Evolutionary conservation across 2,329 filamentous ascomycete species (phyloP), one percentile per base, ranked within the genome.

Genomic region (Bisporella sp.): DNA sequence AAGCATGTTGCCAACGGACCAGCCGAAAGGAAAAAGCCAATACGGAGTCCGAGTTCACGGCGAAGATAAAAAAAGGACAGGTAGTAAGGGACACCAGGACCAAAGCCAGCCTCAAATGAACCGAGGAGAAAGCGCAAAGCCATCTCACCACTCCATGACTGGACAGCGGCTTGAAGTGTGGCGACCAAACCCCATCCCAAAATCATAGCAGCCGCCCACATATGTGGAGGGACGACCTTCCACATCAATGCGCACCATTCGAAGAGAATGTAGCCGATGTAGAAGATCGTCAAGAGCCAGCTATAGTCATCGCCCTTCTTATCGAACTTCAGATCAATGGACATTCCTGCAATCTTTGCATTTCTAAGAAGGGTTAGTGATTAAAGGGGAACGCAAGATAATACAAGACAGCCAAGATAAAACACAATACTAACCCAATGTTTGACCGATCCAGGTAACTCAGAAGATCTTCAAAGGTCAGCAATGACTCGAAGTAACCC

Each of bases 1-100:
- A 87, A 87, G 2, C 78, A 82, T 48, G 81, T 86, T 5, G 83
- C 83, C 8, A 87, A 69, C 1, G 84, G 82, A 0, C 81, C 82
- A 12, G 68, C 66, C 59, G 67, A 84, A 50, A 90, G 76, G 65
- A 87, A 86, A 9, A 89, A 70, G 5, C 84, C 86, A 8, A 79
- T 84, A 32, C 86, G 74, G 52, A 86, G 77, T 1, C 85, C 87
- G 6, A 90, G 71, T 60, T 91, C 87, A 11, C 64, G 53, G 6
- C 73, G 61, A 8, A 68, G 64, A 53, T 74, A 75, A 57, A 74
- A 74, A 56, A 74, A 72, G 5, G 67, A 68, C 4, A 74, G 61
- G 30, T 72, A 65, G 41, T 69, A 60, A 62, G 66, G 49, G 62
- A 69, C 5, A 59, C 65, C 35, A 61, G 67, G 32, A 58, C 66